Percentiles rank a stretch among this genome's conserved stretches.
Conservation (phyloP, 192 early-diverging fungal genomes). For the Entomortierella beljakovae region DNA sequence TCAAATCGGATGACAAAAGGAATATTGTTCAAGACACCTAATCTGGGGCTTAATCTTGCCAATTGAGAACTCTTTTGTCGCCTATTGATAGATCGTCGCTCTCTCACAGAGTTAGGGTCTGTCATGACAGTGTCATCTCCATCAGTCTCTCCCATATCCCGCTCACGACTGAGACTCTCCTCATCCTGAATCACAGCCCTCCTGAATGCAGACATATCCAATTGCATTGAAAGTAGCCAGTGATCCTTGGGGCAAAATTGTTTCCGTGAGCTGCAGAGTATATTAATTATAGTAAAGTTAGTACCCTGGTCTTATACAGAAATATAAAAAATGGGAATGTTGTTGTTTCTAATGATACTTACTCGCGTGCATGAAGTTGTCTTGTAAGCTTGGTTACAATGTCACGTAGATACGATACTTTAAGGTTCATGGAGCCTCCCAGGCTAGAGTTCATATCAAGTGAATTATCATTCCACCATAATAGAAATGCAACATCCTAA, state of each 20-base stretch:
- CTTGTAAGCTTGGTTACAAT: slow-evolving; percentile 74
- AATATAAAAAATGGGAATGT: no score
- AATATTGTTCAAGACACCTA: slow-evolving; percentile 79
- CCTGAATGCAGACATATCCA: slow-evolving; percentile 71
- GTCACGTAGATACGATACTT: slow-evolving; percentile 65
- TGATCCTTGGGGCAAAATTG: slow-evolving; percentile 73
- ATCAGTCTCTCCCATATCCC: slow-evolving; percentile 20
- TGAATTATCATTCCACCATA: slow-evolving; percentile 74
- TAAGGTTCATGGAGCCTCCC: slow-evolving; percentile 48
- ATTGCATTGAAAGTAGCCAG: slow-evolving; percentile 70
- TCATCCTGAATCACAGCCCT: slow-evolving; percentile 66
- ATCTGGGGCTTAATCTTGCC: slow-evolving; percentile 61
- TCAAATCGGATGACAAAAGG: slow-evolving; percentile 96
- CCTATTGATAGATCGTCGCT: slow-evolving; percentile 19
- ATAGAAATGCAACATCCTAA: slow-evolving; percentile 77
- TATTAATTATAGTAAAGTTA: no score
- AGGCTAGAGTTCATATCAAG: slow-evolving; percentile 52
- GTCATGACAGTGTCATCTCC: slow-evolving; percentile 16
- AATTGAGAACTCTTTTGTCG: slow-evolving; percentile 34
- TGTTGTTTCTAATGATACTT: slow-evolving; percentile 47
- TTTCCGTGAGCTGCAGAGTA: slow-evolving; percentile 70
- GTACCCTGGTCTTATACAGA: no score
- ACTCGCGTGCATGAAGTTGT: slow-evolving; percentile 84
- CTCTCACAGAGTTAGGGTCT: slow-evolving; percentile 13
- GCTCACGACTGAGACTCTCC: slow-evolving; percentile 55